Base-by-base conservation (phyloP, 1,284 basidiomycete species). In the Grifola frondosa region DNA sequence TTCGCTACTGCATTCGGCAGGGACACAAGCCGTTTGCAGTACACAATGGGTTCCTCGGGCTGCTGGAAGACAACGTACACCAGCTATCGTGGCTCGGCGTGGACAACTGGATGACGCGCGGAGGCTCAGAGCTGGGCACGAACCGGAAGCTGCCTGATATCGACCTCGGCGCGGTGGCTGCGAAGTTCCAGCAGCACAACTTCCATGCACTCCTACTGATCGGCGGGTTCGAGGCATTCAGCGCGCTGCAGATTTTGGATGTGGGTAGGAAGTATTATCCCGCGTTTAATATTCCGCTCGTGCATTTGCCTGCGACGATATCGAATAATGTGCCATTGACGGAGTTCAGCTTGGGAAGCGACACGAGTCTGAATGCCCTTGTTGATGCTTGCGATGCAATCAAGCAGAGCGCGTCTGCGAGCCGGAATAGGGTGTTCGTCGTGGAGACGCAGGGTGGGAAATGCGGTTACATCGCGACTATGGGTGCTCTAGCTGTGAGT, bases 321-420 rank as follows among this genome's bases (percentile, higher is more conserved):
- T 94, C 90, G 52, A 99, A 99, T 73, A 99, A 99, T 57, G 94
- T 99, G 6, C 96, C 97, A 1, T 67, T 98, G 70, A 97, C 94
- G 45, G 95, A 99, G 65, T 94, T 91, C 66, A 95, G 91, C 63
- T 71, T 99, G 41, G 96, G 96, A 12, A 90, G 86, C 50, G 96
- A 99, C 63, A 99, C 96, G 24, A 91, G 89, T 63, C 73, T 99
- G 74, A 98, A 98, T 62, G 93, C 94, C 2, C 76, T 99, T n/a
- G 93, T 98, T 28, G 88, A 93, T 49, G 95, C 97, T 3, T 98
- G 95, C 62, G 97, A 99, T 68, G 87, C 94, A 23, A 97, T 99
- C 70, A 97, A 95, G 72, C 97, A 99, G 75, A 94, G 90, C 58
- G 96, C 97, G 5, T 91, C 89, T 38, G 96, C 96, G 6, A 95